Conservation (phyloP, 352 stramenopile genomes). For the Blastocystis sp. region DNA sequence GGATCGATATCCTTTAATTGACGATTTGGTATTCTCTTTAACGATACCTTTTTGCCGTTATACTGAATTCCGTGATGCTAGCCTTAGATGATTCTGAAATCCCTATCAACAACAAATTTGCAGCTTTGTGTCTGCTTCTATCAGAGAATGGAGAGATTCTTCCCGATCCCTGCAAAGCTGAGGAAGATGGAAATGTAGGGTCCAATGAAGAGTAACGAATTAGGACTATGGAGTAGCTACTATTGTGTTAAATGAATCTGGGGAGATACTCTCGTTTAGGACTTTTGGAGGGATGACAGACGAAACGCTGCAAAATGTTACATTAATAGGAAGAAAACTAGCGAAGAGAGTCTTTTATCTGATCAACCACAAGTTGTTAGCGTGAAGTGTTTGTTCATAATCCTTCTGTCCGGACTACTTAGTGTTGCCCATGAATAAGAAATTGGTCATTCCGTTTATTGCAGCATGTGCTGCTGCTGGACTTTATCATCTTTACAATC, state of each 20-base stretch:
- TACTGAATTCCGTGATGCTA: constrained; percentile 46
- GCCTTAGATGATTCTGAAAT: constrained; percentile 30
- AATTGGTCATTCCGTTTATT: neutral
- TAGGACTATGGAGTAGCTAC: constrained; percentile 40
- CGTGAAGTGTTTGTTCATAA: constrained; percentile 18
- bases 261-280: neutral
- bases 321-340: neutral
- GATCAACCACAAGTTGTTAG: constrained; percentile 49
- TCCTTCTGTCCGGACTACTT: neutral
- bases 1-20: constrained; percentile 44
- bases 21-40: neutral
- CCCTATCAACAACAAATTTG: constrained; percentile 45
- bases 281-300: constrained; percentile 4
- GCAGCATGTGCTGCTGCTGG: neutral
- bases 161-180: neutral
- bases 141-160: constrained; percentile 42
- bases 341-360: constrained; percentile 57
- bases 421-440: neutral
- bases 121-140: constrained; percentile 10
- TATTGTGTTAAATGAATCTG: constrained; percentile 24
- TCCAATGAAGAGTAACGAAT: neutral
- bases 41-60: neutral
- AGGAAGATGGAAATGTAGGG: constrained; percentile 1
- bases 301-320: neutral
- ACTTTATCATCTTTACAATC: constrained; percentile 46